These are phyloP conservation scores for Didymella sp. DNA, from an alignment of 2,329 filamentous ascomycete genomes.

Conservation along the genomic window DNA sequence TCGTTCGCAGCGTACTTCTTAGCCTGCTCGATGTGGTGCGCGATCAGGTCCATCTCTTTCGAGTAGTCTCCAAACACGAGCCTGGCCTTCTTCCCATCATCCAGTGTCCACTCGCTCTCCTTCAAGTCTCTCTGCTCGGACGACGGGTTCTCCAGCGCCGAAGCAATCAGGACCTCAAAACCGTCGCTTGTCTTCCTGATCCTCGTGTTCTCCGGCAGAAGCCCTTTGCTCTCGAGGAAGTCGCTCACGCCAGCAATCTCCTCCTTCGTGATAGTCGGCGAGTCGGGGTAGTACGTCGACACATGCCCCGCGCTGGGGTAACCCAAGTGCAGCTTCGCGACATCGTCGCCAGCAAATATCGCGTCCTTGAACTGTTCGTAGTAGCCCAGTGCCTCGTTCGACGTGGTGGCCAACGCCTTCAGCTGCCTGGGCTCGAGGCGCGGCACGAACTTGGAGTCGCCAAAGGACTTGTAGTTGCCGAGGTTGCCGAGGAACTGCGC, in stretches of 20 bases:
- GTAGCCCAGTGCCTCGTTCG: conserved; percentile 49
- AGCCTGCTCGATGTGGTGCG: conserved; percentile 55
- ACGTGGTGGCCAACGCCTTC: conserved; percentile 54
- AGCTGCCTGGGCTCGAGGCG: conserved; percentile 53
- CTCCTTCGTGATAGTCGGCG: conserved; percentile 55
- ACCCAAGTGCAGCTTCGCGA: conserved; percentile 56
- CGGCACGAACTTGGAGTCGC: conserved; percentile 61
- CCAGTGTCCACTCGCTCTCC: conserved; percentile 55
- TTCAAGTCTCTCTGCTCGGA: conserved; percentile 52
- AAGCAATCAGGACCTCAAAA: conserved; percentile 59
- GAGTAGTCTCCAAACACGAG: conserved; percentile 57
- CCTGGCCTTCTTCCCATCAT: conserved; percentile 55
- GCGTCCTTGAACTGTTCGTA: conserved; percentile 55
- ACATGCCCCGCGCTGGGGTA: conserved; percentile 58
- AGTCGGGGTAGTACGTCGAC: conserved; percentile 59
- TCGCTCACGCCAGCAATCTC: conserved; percentile 57
- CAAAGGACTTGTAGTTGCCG: conserved; percentile 62
- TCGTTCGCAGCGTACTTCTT: conserved; percentile 57
- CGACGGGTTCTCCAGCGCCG: conserved; percentile 51
- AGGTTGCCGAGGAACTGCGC: conserved; percentile 61
- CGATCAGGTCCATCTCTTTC: conserved; percentile 56
- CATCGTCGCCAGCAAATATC: conserved; percentile 53
- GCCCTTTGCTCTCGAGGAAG: conserved; percentile 54
- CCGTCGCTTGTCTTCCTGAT: conserved; percentile 54
- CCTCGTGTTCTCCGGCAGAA: conserved; percentile 60